A percentile compares a stretch with the other conserved stretches of the same genome.
Evolutionary conservation across 75 land plant genomes (phyloP).

Genomic region (Sequoia sempervirens): DNA sequence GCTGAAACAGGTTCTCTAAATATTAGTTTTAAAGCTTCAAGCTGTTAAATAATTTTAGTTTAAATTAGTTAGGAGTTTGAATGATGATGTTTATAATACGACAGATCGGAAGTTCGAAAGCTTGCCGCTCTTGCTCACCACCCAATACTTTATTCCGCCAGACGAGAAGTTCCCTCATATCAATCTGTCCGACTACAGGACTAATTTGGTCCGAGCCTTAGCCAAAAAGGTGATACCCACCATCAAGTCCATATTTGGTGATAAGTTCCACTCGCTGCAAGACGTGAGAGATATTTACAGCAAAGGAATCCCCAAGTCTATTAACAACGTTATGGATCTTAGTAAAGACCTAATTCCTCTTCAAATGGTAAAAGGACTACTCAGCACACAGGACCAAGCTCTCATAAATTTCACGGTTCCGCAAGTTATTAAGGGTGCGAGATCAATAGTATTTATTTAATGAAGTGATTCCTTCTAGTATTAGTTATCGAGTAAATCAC

Average conservation of each 20-base stretch:
- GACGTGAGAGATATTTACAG: constrained; percentile 20
- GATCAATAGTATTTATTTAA: no score
- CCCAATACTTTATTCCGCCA: constrained; percentile 21
- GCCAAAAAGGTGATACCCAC: constrained; percentile 27
- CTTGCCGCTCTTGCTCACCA: not conserved
- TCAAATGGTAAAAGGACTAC: not conserved
- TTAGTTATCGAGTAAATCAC: no score
- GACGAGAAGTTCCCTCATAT: constrained; percentile 45
- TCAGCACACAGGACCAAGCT: no score
- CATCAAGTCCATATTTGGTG: constrained; percentile 16
- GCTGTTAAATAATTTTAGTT: no score
- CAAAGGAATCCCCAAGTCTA: not conserved
- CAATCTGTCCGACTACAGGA: constrained; percentile 34
- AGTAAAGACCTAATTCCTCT: not conserved
- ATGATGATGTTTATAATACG: not conserved
- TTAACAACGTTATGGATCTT: not conserved
- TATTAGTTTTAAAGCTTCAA: no score
- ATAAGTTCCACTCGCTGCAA: constrained; percentile 22
- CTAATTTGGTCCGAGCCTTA: constrained; percentile 18
- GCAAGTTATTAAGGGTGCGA: no score
- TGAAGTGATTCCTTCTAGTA: no score
- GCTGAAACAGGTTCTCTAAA: constrained; percentile 26
- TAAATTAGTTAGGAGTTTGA: no score
- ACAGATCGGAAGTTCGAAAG: not conserved
- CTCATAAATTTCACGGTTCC: no score